Conservation (phyloP, 495 filamentous ascomycete genomes). For the Neohortaea acidophila region DNA sequence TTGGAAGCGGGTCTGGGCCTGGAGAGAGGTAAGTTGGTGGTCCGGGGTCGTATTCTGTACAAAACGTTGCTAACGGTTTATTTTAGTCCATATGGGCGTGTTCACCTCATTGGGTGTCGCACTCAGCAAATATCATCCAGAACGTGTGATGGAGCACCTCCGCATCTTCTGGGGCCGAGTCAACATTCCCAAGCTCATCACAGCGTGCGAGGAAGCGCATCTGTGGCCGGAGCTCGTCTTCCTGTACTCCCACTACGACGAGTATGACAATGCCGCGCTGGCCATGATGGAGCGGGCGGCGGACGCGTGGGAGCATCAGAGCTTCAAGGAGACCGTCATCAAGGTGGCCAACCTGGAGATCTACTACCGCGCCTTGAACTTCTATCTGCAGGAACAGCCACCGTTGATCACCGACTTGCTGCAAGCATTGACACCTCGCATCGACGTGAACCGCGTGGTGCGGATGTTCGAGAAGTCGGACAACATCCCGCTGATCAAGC, state of each 20-base stretch:
- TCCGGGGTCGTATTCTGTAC: no score
- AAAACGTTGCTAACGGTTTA: slow-evolving; percentile 2
- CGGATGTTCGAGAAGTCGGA: slow-evolving; percentile 97
- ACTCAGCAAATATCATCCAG: slow-evolving; percentile 90
- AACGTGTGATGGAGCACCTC: slow-evolving; percentile 94
- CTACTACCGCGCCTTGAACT: slow-evolving; percentile 94
- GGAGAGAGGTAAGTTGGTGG: slow-evolving; percentile 50
- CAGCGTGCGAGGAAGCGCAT: slow-evolving; percentile 85
- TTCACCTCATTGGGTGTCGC: slow-evolving; percentile 94
- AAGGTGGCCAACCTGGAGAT: slow-evolving; percentile 99
- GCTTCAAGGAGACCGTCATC: slow-evolving; percentile 97
- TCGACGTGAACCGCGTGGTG: slow-evolving; percentile 97
- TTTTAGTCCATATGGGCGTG: slow-evolving; percentile 68
- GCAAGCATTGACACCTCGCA: slow-evolving; percentile 75
- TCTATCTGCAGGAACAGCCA: slow-evolving; percentile 95
- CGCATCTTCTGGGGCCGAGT: slow-evolving; percentile 97
- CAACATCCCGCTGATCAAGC: slow-evolving; percentile 96
- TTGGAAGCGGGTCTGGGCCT: slow-evolving; percentile 92
- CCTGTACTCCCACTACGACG: slow-evolving; percentile 97
- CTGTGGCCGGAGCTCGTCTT: slow-evolving; percentile 98
- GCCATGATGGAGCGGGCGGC: slow-evolving; percentile 99
- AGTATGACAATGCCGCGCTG: slow-evolving; percentile 95
- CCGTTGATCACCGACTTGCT: slow-evolving; percentile 89
- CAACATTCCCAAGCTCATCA: slow-evolving; percentile 97
- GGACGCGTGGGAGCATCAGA: slow-evolving; percentile 98